Evolutionary conservation across 345 rosid species (phyloP).

Genomic region (Sonneratia alba): DNA sequence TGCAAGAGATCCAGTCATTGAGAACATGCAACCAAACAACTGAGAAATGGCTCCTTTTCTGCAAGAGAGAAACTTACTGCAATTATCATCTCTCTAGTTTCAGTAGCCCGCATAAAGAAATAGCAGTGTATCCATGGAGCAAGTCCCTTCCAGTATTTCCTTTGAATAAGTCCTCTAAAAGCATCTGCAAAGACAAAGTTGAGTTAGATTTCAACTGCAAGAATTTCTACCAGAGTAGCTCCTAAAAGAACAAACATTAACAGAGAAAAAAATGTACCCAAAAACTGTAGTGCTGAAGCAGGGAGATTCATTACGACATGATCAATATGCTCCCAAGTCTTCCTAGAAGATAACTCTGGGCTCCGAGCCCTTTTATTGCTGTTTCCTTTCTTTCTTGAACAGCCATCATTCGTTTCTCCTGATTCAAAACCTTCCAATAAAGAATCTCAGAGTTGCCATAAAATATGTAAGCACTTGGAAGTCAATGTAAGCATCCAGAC

Average conservation of each 20-base stretch:
- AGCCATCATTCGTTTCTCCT: background rate
- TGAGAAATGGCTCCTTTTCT: background rate
- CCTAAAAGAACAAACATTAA: background rate
- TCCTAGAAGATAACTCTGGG: conserved; percentile 35
- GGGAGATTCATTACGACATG: conserved; percentile 98
- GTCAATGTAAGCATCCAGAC: background rate
- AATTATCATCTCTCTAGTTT: conserved; percentile 50
- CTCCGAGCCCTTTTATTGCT: conserved; percentile 51
- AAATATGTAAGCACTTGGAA: background rate
- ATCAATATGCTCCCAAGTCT: conserved; percentile 86
- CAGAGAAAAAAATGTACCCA: conserved; percentile 33
- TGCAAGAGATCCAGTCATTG: conserved; percentile 18
- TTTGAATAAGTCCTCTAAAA: conserved; percentile 46
- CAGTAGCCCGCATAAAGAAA: conserved; percentile 76
- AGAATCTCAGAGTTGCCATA: background rate
- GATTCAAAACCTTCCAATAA: background rate
- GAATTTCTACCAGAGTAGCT: background rate
- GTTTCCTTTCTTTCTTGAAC: conserved; percentile 31
- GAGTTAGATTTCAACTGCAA: background rate
- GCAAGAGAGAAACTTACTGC: conserved; percentile 33
- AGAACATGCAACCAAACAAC: background rate
- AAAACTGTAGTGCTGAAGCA: conserved; percentile 80
- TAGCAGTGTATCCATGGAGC: conserved; percentile 87
- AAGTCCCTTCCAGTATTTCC: conserved; percentile 60
- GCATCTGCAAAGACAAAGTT: conserved; percentile 41